Conservation (phyloP, 441 rosid genomes). For the Omphalea diandra region DNA sequence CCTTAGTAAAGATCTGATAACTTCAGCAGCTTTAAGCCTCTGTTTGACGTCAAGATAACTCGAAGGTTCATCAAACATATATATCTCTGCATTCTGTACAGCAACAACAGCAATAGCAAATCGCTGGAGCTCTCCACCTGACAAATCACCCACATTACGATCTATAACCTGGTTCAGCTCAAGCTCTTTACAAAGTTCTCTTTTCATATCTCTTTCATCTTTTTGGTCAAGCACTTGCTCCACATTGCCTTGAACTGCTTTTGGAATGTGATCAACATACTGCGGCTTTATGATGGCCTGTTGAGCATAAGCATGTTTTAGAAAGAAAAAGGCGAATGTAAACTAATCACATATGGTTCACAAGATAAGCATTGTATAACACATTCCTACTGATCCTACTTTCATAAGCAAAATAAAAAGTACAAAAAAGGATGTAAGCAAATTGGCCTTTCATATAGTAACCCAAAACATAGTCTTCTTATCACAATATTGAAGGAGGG, state of each 20-base stretch:
- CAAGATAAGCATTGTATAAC: not conserved
- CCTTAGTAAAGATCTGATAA: slow-evolving; percentile 80
- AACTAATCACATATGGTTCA: not conserved
- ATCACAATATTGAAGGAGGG: not conserved
- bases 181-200: slow-evolving; percentile 72
- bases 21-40: slow-evolving; percentile 98
- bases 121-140: slow-evolving; percentile 98
- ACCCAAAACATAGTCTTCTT: not conserved
- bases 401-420: not conserved
- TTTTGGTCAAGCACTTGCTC: slow-evolving; percentile 92
- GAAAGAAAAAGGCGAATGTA: slow-evolving; percentile 11
- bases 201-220: slow-evolving; percentile 78
- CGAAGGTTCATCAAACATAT: slow-evolving; percentile 99
- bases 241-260: slow-evolving; percentile 88
- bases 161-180: slow-evolving; percentile 93
- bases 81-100: slow-evolving; percentile 92
- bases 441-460: not conserved
- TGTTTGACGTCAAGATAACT: slow-evolving; percentile 98
- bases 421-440: not conserved
- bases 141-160: slow-evolving; percentile 83
- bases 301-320: slow-evolving; percentile 19
- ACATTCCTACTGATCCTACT: not conserved
- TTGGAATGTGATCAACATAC: slow-evolving; percentile 97
- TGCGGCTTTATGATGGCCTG: slow-evolving; percentile 98
- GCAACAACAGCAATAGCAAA: slow-evolving; percentile 97